phyloP scores from a whole-genome alignment of 1,139 yeast genomes.

The Candida neerlandica region DNA sequence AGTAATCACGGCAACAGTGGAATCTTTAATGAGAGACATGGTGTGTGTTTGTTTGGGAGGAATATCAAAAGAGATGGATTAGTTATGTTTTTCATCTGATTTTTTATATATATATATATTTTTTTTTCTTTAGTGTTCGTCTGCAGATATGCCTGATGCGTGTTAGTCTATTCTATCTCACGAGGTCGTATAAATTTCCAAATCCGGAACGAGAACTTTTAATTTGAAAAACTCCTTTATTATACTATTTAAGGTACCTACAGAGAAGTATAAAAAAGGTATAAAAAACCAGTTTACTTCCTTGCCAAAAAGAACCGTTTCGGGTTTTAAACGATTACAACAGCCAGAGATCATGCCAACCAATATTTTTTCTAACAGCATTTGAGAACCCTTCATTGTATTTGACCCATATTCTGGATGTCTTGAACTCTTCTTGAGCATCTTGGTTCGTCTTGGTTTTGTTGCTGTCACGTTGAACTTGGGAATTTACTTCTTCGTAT shows the following conservation, averaged over 20 bases:
- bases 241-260: too few relatives aligned
- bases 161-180: too few relatives aligned
- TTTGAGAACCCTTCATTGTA: conserved; percentile 93
- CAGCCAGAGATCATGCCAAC: conserved; percentile 75
- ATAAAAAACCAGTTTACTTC: too few relatives aligned
- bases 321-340: not conserved
- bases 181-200: too few relatives aligned
- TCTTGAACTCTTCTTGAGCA: conserved; percentile 17
- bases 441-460: conserved; percentile 1
- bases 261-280: too few relatives aligned
- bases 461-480: conserved; percentile 12
- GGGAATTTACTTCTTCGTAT: conserved; percentile 35
- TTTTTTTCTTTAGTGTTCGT: not conserved
- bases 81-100: not conserved
- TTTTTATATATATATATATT: too few relatives aligned
- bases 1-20: conserved; percentile 46
- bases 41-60: not conserved
- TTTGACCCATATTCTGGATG: conserved; percentile 78
- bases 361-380: conserved; percentile 85
- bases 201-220: too few relatives aligned
- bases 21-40: conserved; percentile 23
- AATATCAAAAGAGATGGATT: not conserved
- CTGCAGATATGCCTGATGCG: not conserved
- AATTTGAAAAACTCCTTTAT: too few relatives aligned
- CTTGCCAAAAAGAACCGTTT: too few relatives aligned